Evolutionary conservation across 352 stramenopile genomes (phyloP), one percentile per base, ranked within the genome.

Genomic region (Globisporangium recalcitrans): DNA sequence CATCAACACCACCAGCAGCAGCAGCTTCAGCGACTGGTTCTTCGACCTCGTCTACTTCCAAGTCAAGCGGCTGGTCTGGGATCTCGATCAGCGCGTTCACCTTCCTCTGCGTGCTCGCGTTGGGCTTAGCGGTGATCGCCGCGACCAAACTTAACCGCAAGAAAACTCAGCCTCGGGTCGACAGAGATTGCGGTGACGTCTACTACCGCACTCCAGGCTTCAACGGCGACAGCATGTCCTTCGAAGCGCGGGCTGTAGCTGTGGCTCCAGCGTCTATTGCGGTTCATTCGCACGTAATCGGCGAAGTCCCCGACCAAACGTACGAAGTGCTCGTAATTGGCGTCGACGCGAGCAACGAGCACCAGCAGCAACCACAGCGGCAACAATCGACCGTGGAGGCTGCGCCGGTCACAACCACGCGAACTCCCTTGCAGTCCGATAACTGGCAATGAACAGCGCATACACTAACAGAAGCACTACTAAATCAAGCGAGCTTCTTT

Each of bases 251-350:
- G 11, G 26, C 16, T 19, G n/a, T 9, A 10, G 48, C 7, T 22
- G 26, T 54, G 5, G 14, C 11, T 16, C 48, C 26, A 36, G 24
- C 34, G 13, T 19, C 11, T 16, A 19, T 40, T 13, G 34, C 34
- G 16, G 34, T 40, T 40, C 34, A 21, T 21, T 26, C 27, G 26
- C 48, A 54, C 13, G 11, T 34, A 1, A 5, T 24, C 19, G 32
- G 24, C 0, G 53, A 52, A 26, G 19, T 16, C 3, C 47, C 47
- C 2, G 13, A 8, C 34, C 36, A 52, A 22, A 32, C 34, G 0
- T 60, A 60, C 14, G 53, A 60, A 32, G 53, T 60, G 14, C 53
- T 60, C 36, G 53, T 60, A 8, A 52, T 49, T 22, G 16, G 31
- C 1, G 9, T 58, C 11, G 21, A 48, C 36, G 11, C 53, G 21